Evolutionary conservation across 768 basidiomycete genomes (phyloP).

Genomic region (Phallus indusiatus): DNA sequence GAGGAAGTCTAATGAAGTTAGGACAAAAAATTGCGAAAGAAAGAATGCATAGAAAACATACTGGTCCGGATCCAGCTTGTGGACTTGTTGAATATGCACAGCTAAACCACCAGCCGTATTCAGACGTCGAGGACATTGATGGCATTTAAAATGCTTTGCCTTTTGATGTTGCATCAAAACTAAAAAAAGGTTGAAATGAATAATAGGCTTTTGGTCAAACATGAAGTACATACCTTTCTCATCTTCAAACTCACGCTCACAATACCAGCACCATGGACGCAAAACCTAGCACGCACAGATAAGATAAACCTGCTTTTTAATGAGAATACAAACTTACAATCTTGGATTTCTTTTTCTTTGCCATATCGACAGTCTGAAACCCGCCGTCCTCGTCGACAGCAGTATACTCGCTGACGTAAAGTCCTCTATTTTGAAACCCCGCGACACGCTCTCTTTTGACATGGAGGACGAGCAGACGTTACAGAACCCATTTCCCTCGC

Average conservation of each 20-base stretch:
- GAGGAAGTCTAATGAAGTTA: slow-evolving; percentile 43
- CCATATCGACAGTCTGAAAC: not conserved
- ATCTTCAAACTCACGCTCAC: slow-evolving; percentile 98
- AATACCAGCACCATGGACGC: slow-evolving; percentile 98
- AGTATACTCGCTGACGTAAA: not conserved
- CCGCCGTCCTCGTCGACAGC: not conserved
- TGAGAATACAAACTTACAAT: not conserved
- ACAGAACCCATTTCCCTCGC: slow-evolving; percentile 83
- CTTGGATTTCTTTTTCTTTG: slow-evolving; percentile 8
- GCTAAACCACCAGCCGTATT: slow-evolving; percentile 98
- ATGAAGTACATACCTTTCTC: slow-evolving; percentile 68
- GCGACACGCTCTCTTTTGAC: not conserved
- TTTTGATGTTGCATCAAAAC: slow-evolving; percentile 99
- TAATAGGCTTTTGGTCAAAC: not conserved
- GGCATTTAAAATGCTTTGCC: slow-evolving; percentile 98
- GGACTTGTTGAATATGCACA: slow-evolving; percentile 97
- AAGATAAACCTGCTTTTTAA: not conserved
- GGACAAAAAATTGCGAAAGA: not conserved
- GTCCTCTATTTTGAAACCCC: not conserved
- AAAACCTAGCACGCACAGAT: slow-evolving; percentile 48
- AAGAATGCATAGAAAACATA: slow-evolving; percentile 28
- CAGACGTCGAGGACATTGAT: slow-evolving; percentile 87
- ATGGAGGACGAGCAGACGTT: slow-evolving; percentile 71
- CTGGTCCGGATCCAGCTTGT: slow-evolving; percentile 97
- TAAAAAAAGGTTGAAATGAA: slow-evolving; percentile 21